Conservation (phyloP, 305 asterid species). For the Solanum hybrid region DNA sequence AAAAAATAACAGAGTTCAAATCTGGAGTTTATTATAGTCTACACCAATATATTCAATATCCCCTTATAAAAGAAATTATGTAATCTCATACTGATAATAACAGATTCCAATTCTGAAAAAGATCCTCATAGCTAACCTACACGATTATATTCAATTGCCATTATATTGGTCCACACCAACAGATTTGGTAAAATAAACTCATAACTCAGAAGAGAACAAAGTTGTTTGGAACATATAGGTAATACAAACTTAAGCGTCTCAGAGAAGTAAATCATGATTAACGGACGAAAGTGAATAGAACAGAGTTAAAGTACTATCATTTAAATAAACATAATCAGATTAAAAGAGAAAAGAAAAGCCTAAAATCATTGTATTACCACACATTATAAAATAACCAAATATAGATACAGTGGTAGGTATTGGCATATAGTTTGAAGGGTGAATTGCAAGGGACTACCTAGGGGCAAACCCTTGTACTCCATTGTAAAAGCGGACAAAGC, state of each 20-base stretch:
- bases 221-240: background rate
- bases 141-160: background rate
- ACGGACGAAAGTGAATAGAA: background rate
- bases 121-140: background rate
- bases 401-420: background rate
- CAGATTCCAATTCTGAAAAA: background rate
- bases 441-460: slow-evolving; percentile 37
- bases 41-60: background rate
- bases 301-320: background rate
- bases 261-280: background rate
- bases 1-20: background rate
- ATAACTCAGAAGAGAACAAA: background rate
- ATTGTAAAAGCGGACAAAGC: slow-evolving; percentile 95
- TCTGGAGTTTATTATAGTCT: background rate
- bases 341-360: background rate
- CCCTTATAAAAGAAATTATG: background rate
- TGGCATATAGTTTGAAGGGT: background rate
- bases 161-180: background rate
- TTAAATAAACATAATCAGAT: background rate
- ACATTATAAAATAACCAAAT: background rate
- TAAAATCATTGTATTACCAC: background rate
- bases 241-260: background rate
- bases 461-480: slow-evolving; percentile 96
- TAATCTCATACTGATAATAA: background rate
- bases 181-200: background rate